Evolutionary conservation across 352 stramenopile species (phyloP).

Genomic region (Pythium oligandrum): DNA sequence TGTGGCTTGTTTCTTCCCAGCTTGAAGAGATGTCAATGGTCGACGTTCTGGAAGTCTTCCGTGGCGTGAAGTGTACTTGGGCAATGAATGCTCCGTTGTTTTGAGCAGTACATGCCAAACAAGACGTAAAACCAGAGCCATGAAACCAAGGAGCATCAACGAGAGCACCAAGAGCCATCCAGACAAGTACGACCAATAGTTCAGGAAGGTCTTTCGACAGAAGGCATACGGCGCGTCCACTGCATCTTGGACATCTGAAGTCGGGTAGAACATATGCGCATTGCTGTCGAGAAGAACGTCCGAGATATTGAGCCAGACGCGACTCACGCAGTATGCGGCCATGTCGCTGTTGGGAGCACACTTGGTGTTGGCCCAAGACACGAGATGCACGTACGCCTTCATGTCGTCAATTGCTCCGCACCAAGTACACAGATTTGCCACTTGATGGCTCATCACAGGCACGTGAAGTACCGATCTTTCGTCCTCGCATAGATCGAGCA

Average conservation of each 20-base stretch:
- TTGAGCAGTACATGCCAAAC: conserved; percentile 6
- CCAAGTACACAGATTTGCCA: conserved; percentile 19
- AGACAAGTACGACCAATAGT: conserved; percentile 25
- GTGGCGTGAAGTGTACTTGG: conserved; percentile 11
- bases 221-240: conserved; percentile 14
- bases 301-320: conserved; percentile 14
- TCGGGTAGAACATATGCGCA: no score
- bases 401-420: conserved; percentile 18
- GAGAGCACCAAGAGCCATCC: conserved; percentile 17
- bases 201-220: conserved; percentile 19
- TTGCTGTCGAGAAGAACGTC: not conserved
- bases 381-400: conserved; percentile 17
- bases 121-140: conserved; percentile 17
- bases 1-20: no score
- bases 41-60: conserved; percentile 14
- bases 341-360: conserved; percentile 7
- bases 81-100: no score
- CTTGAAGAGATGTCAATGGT: not conserved
- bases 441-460: conserved; percentile 6
- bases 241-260: no score
- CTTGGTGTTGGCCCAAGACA: conserved; percentile 20
- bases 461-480: conserved; percentile 13
- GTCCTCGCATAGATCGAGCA: conserved; percentile 21
- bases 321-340: conserved; percentile 11
- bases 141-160: conserved; percentile 9